Base-by-base conservation (phyloP, 805 yeast species). In the Starmerella kuoi region DNA sequence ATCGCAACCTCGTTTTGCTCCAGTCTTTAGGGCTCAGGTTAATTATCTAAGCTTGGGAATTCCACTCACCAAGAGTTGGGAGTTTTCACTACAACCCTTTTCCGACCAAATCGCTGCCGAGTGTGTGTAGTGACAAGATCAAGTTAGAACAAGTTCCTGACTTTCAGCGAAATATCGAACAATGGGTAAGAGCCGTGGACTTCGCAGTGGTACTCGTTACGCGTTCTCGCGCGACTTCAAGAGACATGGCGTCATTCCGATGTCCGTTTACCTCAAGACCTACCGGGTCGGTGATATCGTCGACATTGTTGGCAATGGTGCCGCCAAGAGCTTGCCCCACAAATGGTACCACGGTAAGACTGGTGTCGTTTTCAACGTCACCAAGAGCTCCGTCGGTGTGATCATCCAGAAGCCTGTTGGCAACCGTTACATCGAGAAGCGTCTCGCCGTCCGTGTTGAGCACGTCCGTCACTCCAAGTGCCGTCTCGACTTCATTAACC, bases 271-370 rank as follows among this genome's bases (percentile, higher is more conserved):
- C 91, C 73, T 91, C 76, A 86, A 84, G 81, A 73, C 77, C 67
- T 91, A 91, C 94, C 86, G 78, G 73, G 96, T 91, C 63, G 98
- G 98, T 66, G 98, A 91, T 72, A 88, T 91, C 63, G 98, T 91
- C 65, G 98, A 91, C 73, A 87, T 91, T 77, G 88, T 84, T 76
- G 98, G 93, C 70, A 91, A 91, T 70, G 95, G 95, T 78, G 77
- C 98, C 59, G 97, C 91, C 70, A 87, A 88, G 81, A 96, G 97
- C 84, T 85, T 91, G 95, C 98, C 98, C 70, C 95, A 85, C 86
- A 91, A 91, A 77, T 87, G 76, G 82, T 91, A 91, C 95, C 96
- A 91, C 79, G 98, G 98, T 74, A 91, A 87, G 80, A 91, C 98
- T 58, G 98, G 98, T 80, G 84, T 91, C 61, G 78, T 91, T 57